Percentiles rank a stretch among this genome's conserved stretches.
phyloP scores from a whole-genome alignment of 2,329 filamentous ascomycete genomes.

The Exophiala lecanii-corni region DNA sequence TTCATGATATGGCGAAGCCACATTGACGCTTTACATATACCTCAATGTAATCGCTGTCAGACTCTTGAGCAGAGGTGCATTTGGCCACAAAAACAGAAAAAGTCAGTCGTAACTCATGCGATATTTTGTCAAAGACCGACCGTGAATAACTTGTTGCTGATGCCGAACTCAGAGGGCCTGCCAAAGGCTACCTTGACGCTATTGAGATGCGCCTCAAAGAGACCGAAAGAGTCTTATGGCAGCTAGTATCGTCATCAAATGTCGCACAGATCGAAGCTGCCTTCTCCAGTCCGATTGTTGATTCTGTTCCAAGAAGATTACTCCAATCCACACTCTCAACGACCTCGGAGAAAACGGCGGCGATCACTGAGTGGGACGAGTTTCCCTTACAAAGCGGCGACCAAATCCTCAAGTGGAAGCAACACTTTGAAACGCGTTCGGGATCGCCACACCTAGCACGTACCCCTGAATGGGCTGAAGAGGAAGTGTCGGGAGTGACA shows the following conservation, averaged over 20 bases:
- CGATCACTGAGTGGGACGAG: constrained; percentile 29
- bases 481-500: neutral
- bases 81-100: constrained; percentile 38
- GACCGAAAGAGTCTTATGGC: constrained; percentile 37
- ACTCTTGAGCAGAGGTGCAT: constrained; percentile 33
- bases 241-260: constrained; percentile 30
- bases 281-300: constrained; percentile 12
- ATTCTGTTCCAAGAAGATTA: constrained; percentile 2
- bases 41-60: constrained; percentile 34
- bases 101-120: constrained; percentile 26
- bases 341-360: constrained; percentile 8
- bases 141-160: neutral
- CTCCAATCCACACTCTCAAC: constrained; percentile 2
- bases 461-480: constrained; percentile 1
- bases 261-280: constrained; percentile 28
- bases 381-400: constrained; percentile 31
- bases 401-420: constrained; percentile 33
- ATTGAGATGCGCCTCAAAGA: constrained; percentile 38
- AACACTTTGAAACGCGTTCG: constrained; percentile 21
- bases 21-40: constrained; percentile 21
- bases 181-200: constrained; percentile 42
- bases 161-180: constrained; percentile 34
- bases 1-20: neutral
- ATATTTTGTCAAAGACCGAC: neutral
- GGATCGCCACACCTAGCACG: neutral